A percentile compares a stretch with the other conserved stretches of the same genome.
These are phyloP conservation scores for Metschnikowia orientalis DNA, from an alignment of 805 yeast species.

Conservation along the genomic window DNA sequence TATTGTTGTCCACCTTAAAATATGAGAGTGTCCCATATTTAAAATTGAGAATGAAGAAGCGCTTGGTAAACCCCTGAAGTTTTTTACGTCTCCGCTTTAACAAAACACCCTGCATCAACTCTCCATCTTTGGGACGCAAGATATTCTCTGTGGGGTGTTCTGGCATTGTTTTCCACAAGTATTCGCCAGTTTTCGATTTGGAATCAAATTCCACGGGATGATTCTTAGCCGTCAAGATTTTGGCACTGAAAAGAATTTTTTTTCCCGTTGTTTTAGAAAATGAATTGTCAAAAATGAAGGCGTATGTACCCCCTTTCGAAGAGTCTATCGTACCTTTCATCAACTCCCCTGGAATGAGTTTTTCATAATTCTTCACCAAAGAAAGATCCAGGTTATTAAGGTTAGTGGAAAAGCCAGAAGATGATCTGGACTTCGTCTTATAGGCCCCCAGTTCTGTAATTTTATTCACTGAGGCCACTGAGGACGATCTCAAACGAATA, in stretches of 20 bases:
- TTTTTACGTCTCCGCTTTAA: conserved; percentile 77
- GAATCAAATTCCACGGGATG: not conserved
- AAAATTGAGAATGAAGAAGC: conserved; percentile 81
- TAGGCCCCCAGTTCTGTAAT: conserved; percentile 29
- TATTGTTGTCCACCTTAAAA: conserved; percentile 67
- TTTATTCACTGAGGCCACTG: conserved; percentile 32
- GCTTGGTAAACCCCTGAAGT: conserved; percentile 78
- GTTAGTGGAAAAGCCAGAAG: conserved; percentile 35
- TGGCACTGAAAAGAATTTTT: conserved; percentile 61
- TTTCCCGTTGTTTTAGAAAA: conserved; percentile 82
- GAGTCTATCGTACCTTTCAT: conserved; percentile 61
- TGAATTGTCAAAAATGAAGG: conserved; percentile 89
- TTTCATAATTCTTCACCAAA: conserved; percentile 55
- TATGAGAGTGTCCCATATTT: conserved; percentile 81
- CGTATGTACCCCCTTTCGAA: conserved; percentile 64
- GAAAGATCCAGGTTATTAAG: conserved; percentile 40
- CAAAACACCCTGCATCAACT: conserved; percentile 71
- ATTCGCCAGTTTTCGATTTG: not conserved
- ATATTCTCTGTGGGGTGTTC: conserved; percentile 10
- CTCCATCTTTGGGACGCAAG: conserved; percentile 53
- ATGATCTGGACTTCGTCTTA: conserved; percentile 34
- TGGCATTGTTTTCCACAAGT: conserved; percentile 1
- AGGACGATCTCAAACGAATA: conserved; percentile 23
- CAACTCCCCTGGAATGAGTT: conserved; percentile 50
- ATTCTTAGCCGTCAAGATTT: conserved; percentile 12